Percentiles rank a stretch among this genome's conserved stretches.
These are phyloP conservation scores for Mentha longifolia DNA, from an alignment of 257 asterid genomes.

Conservation along the genomic window DNA sequence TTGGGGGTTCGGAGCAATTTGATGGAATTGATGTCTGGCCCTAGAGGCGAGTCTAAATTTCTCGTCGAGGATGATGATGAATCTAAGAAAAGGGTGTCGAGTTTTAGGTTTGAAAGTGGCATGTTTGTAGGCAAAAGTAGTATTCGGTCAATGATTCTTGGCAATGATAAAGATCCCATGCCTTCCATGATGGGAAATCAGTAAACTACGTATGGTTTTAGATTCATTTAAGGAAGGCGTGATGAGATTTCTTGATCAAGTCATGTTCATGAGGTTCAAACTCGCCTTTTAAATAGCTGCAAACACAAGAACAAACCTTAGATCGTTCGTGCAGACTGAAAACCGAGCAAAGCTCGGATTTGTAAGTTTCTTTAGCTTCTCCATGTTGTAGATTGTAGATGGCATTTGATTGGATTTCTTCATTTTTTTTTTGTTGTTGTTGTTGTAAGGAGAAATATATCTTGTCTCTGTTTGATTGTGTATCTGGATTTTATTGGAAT, in stretches of 20 bases:
- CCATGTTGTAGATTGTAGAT: slow-evolving; percentile 36
- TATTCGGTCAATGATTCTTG: slow-evolving; percentile 34
- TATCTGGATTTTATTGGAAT: slow-evolving; percentile 9
- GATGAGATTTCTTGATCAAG: no score
- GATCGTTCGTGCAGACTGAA: slow-evolving; percentile 30
- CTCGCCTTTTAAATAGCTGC: not conserved
- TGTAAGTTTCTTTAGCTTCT: slow-evolving; percentile 34
- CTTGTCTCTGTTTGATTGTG: slow-evolving; percentile 1
- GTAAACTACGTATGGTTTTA: slow-evolving; percentile 35
- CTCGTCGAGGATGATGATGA: slow-evolving; percentile 40
- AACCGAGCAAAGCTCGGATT: slow-evolving; percentile 35
- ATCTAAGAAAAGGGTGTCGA: slow-evolving; percentile 37
- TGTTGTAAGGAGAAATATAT: slow-evolving; percentile 18
- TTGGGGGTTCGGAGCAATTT: slow-evolving; percentile 58
- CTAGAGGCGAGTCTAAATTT: slow-evolving; percentile 41
- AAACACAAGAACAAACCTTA: not conserved
- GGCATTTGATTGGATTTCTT: slow-evolving; percentile 37
- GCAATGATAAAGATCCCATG: slow-evolving; percentile 35
- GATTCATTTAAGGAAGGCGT: not conserved
- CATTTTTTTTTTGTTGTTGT: slow-evolving; percentile 27
- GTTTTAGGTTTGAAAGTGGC: slow-evolving; percentile 55
- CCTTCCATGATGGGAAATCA: slow-evolving; percentile 38
- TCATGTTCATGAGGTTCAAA: not conserved
- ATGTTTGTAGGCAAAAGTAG: slow-evolving; percentile 40
- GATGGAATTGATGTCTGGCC: slow-evolving; percentile 70